These are phyloP conservation scores for Dimargaris xerosporica DNA, from an alignment of 192 early-diverging fungal species.

Conservation along the genomic window DNA sequence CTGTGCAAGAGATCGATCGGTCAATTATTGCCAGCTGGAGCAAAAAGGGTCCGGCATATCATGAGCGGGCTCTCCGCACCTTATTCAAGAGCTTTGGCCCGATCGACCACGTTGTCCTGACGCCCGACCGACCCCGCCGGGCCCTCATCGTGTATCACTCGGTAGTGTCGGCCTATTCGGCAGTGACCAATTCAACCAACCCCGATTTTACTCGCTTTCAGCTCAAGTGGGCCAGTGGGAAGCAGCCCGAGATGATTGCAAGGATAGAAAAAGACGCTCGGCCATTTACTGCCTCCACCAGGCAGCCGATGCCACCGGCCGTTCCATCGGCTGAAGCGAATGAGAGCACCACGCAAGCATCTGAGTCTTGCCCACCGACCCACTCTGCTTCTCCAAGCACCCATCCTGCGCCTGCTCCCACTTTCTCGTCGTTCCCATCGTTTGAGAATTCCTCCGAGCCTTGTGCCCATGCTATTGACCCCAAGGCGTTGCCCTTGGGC, in stretches of 20 bases:
- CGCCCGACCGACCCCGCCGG: background rate
- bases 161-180: background rate
- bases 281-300: too few relatives aligned
- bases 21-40: background rate
- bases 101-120: conserved; percentile 7
- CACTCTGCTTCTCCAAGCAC: background rate
- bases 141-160: conserved; percentile 3
- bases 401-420: too few relatives aligned
- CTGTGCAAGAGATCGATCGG: conserved; percentile 1
- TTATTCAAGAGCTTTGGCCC: background rate
- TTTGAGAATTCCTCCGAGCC: background rate
- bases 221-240: background rate
- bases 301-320: background rate
- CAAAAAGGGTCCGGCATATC: background rate
- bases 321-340: too few relatives aligned
- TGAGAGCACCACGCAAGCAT: too few relatives aligned
- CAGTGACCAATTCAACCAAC: background rate
- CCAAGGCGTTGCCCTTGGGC: background rate
- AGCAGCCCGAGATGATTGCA: background rate
- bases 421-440: background rate
- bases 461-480: too few relatives aligned
- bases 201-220: too few relatives aligned
- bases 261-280: background rate
- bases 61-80: background rate
- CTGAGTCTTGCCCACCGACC: too few relatives aligned